Percentiles rank a stretch among this genome's conserved stretches.
phyloP scores from a whole-genome alignment of 257 asterid genomes.

The Primulina tabacum region DNA sequence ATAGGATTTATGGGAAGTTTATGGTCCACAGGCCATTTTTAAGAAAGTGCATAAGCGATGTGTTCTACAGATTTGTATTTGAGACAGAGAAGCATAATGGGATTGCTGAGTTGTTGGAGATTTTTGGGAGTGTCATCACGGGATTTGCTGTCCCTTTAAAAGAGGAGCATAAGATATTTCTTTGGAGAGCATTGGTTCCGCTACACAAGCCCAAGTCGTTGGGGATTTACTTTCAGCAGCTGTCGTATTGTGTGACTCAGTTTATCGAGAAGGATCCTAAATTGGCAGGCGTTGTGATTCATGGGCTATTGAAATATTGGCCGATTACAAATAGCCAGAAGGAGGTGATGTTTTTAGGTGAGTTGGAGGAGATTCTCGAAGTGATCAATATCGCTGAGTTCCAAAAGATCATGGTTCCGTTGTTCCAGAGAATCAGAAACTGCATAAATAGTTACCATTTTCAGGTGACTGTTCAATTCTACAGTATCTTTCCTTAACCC shows the following conservation, averaged over 20 bases:
- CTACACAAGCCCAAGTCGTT: conserved; percentile 81
- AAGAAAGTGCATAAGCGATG: conserved; percentile 69
- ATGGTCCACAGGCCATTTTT: conserved; percentile 81
- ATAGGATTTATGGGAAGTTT: conserved; percentile 86
- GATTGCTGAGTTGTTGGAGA: conserved; percentile 79
- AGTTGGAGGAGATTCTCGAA: conserved; percentile 89
- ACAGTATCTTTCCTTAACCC: neutral
- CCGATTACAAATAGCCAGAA: conserved; percentile 86
- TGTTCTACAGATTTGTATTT: conserved; percentile 67
- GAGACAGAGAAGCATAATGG: conserved; percentile 85
- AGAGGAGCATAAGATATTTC: conserved; percentile 89
- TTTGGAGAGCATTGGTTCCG: conserved; percentile 72
- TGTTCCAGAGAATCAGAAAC: conserved; percentile 65
- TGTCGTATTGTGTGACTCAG: conserved; percentile 73
- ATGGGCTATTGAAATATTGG: conserved; percentile 86
- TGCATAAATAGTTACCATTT: conserved; percentile 83
- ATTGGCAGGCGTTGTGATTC: conserved; percentile 64
- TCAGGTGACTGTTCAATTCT: conserved; percentile 51
- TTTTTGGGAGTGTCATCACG: conserved; percentile 87
- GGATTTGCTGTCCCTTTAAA: conserved; percentile 89
- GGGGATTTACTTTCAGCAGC: conserved; percentile 80
- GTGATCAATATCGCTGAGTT: conserved; percentile 69
- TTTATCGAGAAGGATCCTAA: conserved; percentile 89
- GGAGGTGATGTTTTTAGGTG: conserved; percentile 88
- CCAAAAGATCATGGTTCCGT: conserved; percentile 77